A percentile compares a stretch with the other conserved stretches of the same genome.
These are phyloP conservation scores for Helenozyma rhizophorensis DNA, from an alignment of 805 yeast genomes.

Conservation along the genomic window DNA sequence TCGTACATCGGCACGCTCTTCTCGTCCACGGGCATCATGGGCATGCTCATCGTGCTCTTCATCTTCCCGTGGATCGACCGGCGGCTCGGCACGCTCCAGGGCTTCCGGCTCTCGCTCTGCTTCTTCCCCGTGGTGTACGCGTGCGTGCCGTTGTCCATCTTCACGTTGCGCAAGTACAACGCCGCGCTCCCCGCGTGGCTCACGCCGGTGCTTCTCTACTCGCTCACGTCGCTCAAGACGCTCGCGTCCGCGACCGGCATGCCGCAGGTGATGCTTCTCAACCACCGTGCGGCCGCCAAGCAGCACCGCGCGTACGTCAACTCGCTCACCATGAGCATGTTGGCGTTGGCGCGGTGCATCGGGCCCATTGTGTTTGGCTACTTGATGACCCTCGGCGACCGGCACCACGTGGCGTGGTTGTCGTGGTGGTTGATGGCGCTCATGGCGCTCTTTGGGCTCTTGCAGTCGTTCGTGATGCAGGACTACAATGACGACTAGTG, in stretches of 20 bases:
- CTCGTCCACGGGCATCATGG: constrained; percentile 34
- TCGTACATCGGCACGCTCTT: constrained; percentile 32
- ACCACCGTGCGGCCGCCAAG: constrained; percentile 32
- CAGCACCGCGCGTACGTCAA: constrained; percentile 34
- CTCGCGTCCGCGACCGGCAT: constrained; percentile 32
- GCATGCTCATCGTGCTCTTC: constrained; percentile 27
- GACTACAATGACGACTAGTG: constrained; percentile 23
- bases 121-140: constrained; percentile 31
- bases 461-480: constrained; percentile 24
- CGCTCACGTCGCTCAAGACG: constrained; percentile 27
- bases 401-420: constrained; percentile 21
- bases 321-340: constrained; percentile 28
- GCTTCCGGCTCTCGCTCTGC: constrained; percentile 27
- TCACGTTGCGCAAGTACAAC: constrained; percentile 27
- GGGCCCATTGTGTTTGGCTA: constrained; percentile 34
- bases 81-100: constrained; percentile 25
- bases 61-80: constrained; percentile 33
- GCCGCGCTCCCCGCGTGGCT: constrained; percentile 25
- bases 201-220: constrained; percentile 24
- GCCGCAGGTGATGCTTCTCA: constrained; percentile 32
- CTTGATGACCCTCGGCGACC: constrained; percentile 31
- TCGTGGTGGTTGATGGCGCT: constrained; percentile 33
- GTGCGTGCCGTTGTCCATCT: constrained; percentile 27
- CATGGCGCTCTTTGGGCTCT: constrained; percentile 24
- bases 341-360: constrained; percentile 28